phyloP scores from a whole-genome alignment of 1,284 basidiomycete species.

The Cutaneotrichosporon cavernicola region DNA sequence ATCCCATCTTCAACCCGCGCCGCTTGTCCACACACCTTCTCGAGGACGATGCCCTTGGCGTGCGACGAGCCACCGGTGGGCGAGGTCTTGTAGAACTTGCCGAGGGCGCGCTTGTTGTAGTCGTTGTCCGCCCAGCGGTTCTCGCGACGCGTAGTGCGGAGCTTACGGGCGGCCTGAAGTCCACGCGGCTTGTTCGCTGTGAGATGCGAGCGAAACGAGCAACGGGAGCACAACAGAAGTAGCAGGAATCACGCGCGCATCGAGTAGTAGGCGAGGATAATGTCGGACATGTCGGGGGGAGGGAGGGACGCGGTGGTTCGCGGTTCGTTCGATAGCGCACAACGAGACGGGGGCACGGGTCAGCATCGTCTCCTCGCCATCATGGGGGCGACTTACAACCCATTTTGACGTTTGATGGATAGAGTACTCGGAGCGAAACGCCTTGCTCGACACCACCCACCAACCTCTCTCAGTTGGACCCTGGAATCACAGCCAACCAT shows the following conservation, averaged over 20 bases:
- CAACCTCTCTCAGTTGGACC: not conserved
- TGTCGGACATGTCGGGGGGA: conserved; percentile 1
- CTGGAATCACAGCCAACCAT: not conserved
- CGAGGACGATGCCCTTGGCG: conserved; percentile 99
- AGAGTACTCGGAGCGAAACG: conserved; percentile 13
- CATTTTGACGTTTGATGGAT: conserved; percentile 50
- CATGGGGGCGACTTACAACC: conserved; percentile 47
- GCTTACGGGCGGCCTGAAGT: conserved; percentile 98
- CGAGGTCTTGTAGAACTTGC: conserved; percentile 99
- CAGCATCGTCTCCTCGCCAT: conserved; percentile 15
- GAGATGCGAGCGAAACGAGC: conserved; percentile 2
- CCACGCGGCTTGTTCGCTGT: conserved; percentile 94
- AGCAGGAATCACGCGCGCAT: not conserved
- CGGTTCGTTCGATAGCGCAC: not conserved
- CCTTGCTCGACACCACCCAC: conserved; percentile 3
- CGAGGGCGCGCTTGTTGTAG: conserved; percentile 99
- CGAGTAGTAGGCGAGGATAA: not conserved
- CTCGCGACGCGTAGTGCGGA: conserved; percentile 87
- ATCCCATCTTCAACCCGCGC: not conserved
- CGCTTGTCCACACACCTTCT: conserved; percentile 63
- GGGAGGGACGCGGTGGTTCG: not conserved
- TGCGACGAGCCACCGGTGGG: conserved; percentile 99
- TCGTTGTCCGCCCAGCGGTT: conserved; percentile 99
- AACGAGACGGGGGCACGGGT: conserved; percentile 1
- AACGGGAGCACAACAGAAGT: not conserved